Conservation (phyloP, 2,329 filamentous ascomycete genomes). For the Trichoderma gracile region DNA sequence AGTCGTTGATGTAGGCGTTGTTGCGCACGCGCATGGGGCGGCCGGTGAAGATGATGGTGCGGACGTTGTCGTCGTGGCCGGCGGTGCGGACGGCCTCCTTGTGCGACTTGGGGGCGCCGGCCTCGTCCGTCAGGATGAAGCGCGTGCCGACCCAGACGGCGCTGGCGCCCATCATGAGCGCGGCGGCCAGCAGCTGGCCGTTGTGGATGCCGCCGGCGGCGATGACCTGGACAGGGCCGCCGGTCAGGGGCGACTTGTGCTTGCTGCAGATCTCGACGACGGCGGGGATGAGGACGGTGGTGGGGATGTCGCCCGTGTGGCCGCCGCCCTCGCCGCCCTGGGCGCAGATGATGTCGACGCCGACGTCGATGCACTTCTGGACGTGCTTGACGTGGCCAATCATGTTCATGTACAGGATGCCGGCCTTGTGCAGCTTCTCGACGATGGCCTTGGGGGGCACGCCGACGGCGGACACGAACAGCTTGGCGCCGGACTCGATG, state of each 20-base stretch:
- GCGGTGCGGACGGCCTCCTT: constrained; percentile 93
- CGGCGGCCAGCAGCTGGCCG: constrained; percentile 83
- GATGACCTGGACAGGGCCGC: constrained; percentile 83
- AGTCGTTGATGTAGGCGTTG: constrained; percentile 92
- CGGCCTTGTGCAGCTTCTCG: constrained; percentile 82
- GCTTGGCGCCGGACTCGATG: constrained; percentile 84
- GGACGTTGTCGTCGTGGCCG: constrained; percentile 91
- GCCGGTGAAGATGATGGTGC: constrained; percentile 98
- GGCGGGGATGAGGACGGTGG: constrained; percentile 86
- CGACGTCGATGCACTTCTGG: constrained; percentile 88
- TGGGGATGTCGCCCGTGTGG: constrained; percentile 93
- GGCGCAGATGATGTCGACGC: constrained; percentile 95
- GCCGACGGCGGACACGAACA: constrained; percentile 96
- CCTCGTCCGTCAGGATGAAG: constrained; percentile 92
- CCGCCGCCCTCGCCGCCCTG: constrained; percentile 97
- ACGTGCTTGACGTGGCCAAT: constrained; percentile 99
- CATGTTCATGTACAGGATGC: constrained; percentile 99
- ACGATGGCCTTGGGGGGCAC: constrained; percentile 87
- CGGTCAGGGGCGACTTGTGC: constrained; percentile 83
- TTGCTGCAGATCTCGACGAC: constrained; percentile 80
- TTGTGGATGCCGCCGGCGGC: constrained; percentile 94
- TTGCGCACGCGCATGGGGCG: constrained; percentile 90
- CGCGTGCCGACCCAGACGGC: constrained; percentile 97
- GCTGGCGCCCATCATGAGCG: constrained; percentile 87
- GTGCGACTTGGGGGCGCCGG: constrained; percentile 88